Percentiles rank a stretch among this genome's conserved stretches.
Conservation (phyloP, 106 monocot species). For the Acanthochlamys bracteata region DNA sequence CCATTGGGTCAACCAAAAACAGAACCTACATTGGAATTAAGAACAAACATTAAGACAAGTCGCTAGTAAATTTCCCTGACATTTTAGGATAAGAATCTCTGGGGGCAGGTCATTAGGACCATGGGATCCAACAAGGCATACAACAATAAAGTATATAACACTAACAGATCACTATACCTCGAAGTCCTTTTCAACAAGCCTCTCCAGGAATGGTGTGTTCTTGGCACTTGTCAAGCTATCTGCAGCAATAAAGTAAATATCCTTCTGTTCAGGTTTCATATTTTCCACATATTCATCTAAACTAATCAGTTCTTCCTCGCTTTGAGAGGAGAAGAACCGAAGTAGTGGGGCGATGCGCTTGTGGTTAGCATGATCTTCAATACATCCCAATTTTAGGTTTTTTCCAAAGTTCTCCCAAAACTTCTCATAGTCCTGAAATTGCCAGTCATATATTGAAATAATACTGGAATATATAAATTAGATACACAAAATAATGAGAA, state of each 20-base stretch:
- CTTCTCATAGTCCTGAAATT: slow-evolving; percentile 77
- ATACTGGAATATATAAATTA: background rate
- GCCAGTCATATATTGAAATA: too few species aligned
- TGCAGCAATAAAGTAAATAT: slow-evolving; percentile 84
- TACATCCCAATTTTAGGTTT: slow-evolving; percentile 83
- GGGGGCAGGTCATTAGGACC: background rate
- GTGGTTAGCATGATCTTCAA: slow-evolving; percentile 90
- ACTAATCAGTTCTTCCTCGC: slow-evolving; percentile 76
- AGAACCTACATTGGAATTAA: slow-evolving; percentile 46
- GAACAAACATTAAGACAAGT: background rate
- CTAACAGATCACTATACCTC: slow-evolving; percentile 33
- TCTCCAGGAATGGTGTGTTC: slow-evolving; percentile 88
- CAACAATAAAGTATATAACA: background rate
- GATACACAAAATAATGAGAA: background rate
- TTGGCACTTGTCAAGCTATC: slow-evolving; percentile 83
- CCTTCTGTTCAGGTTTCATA: slow-evolving; percentile 95
- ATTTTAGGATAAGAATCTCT: too few species aligned
- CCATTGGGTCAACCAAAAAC: slow-evolving; percentile 90
- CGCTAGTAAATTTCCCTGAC: too few species aligned
- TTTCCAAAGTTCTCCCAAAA: slow-evolving; percentile 99
- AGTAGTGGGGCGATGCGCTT: slow-evolving; percentile 92
- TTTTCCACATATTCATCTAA: slow-evolving; percentile 97
- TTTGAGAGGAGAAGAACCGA: slow-evolving; percentile 86
- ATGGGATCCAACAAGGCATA: background rate
- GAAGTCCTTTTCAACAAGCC: slow-evolving; percentile 62